Base-by-base conservation (phyloP, 202 grass and related monocot species). In the Eragrostis tef region DNA sequence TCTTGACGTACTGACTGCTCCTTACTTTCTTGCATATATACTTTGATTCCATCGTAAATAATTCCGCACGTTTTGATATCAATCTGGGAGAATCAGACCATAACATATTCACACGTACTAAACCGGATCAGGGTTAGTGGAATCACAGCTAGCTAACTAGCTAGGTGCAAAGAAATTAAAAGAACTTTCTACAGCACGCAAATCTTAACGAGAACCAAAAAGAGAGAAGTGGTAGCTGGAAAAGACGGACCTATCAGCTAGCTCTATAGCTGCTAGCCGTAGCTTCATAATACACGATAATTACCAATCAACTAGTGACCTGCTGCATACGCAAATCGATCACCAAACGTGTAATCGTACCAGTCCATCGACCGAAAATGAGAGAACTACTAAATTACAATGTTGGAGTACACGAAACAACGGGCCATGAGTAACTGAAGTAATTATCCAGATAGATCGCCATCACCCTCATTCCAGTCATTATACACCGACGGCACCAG, bases 131-230 rank as follows among this genome's bases (percentile, higher is more conserved):
- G 29, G 72, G 41, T 67, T 60, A 81, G 21, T 80, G 64, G 78
- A 85, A 71, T 43, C 82, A 31, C 21, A 85, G 70, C 21, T 82
- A 78, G 44, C 9, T 67, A 66, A 26, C 72, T 81, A 34, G n/a
- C 72, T 81, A 81, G 63, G 20, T 17, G 42, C 51, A 65, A 56
- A 50, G 15, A 24, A 48, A 50, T 13, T 43, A 13, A 47, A 78
- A 44, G 6, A 71, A 19, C 29, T 67, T 82, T 73, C 5, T 43
- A 9, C 57, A 25, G 25, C 82, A 67, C 36, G 9, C 65, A 73
- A 73, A 89, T 89, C 59, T 79, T 84, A 69, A 79, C 69, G 65
- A 74, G 75, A 42, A 31, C 57, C 67, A 51, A 60, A 81, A 64
- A 59, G 71, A 57, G 50, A 61, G 29, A 79, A 24, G 7, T 16